Evolutionary conservation across 1,284 basidiomycete species (phyloP), one percentile per base, ranked within the genome.

Genomic region (Irpex sp.): DNA sequence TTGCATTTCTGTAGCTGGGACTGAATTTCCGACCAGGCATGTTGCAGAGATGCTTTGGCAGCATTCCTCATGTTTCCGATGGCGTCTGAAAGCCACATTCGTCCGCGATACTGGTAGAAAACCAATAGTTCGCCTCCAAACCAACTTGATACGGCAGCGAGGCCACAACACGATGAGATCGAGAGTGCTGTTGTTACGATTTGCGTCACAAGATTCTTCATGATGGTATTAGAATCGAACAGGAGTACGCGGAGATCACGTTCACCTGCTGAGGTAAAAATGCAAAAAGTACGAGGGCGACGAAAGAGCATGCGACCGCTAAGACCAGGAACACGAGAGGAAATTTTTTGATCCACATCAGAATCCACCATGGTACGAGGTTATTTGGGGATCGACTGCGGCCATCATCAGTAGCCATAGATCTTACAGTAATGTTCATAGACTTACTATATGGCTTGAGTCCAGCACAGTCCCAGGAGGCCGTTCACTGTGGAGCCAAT

Each of bases 291-390:
- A 88, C 88, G 27, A 92, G 83, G 9, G 90, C 90, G 27, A 90
- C 83, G 1, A 88, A 91, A 76, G 92, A 92, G 75, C 89, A 90
- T 18, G 89, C 88, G 32, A 92, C 89, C 43, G 90, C 90, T 76
- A 92, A 83, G 65, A 92, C 90, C 68, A 92, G 84, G 78, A 92
- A 91, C 67, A 90, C 89, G 42, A 92, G 83, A n/a, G 91, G 91
- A 0, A 89, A 90, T 22, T 90, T 83, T 76, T 91, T 91, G 79
- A 92, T 92, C 91, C 91, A 93, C 70, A 92, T 91, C 68, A 90
- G 78, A 43, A 92, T 90, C 90, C 91, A 92, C 89, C 90, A 92
- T 0, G 91, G 91, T 24, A 92, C 89, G 70, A 88, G 87, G 79
- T 86, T 82, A 70, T 83, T 82, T 65, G 87, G 87, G 15, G 86